Percentiles rank a stretch among this genome's conserved stretches.
Evolutionary conservation across 2,329 filamentous ascomycete genomes (phyloP).

Genomic region (Clarireedia monteithiana): DNA sequence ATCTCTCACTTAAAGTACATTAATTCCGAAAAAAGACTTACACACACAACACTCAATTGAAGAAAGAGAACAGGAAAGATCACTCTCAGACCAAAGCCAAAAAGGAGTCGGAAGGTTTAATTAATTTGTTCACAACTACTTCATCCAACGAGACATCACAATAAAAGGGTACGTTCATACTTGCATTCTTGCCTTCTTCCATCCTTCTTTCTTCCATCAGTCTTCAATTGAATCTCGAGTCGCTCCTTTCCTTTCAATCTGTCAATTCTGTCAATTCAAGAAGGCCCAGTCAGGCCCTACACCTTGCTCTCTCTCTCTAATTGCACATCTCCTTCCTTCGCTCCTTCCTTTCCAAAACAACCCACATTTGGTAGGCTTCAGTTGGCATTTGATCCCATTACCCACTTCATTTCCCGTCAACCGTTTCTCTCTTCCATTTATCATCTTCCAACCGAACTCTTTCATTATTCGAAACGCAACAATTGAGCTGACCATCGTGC

Average conservation of each 20-base stretch:
- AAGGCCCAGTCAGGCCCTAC: not conserved
- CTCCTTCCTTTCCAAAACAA: not conserved
- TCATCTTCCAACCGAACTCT: constrained; percentile 6
- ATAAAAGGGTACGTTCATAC: not conserved
- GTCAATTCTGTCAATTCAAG: not conserved
- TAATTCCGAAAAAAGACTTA: not conserved
- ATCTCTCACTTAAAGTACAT: not conserved
- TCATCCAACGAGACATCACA: not conserved
- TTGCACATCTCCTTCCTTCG: not conserved
- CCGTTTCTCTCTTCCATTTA: not conserved
- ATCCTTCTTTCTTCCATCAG: not conserved
- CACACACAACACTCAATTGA: not conserved
- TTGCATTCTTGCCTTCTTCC: not conserved
- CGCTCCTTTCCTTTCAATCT: not conserved
- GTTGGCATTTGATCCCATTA: not conserved
- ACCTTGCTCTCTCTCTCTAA: not conserved
- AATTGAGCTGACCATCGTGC: constrained; percentile 3
- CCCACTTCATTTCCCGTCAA: not conserved
- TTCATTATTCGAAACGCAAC: constrained; percentile 3
- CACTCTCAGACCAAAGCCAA: no score
- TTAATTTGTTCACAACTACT: not conserved
- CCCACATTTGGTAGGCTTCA: not conserved
- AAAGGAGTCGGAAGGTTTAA: not conserved
- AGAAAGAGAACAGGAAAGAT: not conserved
- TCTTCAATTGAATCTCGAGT: not conserved